Evolutionary conservation across 1,139 yeast genomes (phyloP).

Genomic region (Scheffersomyces titani): DNA sequence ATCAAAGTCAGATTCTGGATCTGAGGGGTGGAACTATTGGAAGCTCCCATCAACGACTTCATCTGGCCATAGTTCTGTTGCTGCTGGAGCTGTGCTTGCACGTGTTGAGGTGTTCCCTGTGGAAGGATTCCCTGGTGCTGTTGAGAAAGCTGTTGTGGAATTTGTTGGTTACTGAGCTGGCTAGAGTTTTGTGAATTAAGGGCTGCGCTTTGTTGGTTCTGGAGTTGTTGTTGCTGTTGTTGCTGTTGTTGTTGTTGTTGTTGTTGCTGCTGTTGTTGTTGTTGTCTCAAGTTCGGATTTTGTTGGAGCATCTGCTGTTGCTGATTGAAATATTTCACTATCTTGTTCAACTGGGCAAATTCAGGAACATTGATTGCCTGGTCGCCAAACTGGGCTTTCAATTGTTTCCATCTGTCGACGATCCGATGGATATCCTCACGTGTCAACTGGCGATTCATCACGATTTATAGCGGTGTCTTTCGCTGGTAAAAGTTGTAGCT

Average conservation of each 20-base stretch:
- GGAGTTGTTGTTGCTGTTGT: conserved; percentile 15
- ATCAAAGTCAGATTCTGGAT: conserved; percentile 4
- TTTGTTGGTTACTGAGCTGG: neutral
- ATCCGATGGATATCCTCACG: conserved; percentile 48
- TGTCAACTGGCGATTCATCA: conserved; percentile 22
- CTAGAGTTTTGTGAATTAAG: neutral
- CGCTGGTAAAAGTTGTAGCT: neutral
- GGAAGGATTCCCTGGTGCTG: conserved; percentile 7
- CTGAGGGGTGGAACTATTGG: conserved; percentile 8
- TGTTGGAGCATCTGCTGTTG: conserved; percentile 28
- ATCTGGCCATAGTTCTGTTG: neutral
- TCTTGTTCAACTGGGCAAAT: conserved; percentile 57
- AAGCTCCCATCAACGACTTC: neutral
- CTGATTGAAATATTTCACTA: conserved; percentile 54
- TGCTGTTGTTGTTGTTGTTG: conserved; percentile 7
- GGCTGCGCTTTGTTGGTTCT: conserved; percentile 9
- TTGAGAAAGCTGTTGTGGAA: conserved; percentile 3
- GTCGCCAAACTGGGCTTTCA: conserved; percentile 64
- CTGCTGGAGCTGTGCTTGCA: neutral
- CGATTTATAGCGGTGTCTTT: neutral
- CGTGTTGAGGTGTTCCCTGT: neutral
- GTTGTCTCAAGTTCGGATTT: conserved; percentile 23
- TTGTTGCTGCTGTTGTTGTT: conserved; percentile 11
- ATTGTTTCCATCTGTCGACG: conserved; percentile 61
- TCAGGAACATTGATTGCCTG: conserved; percentile 63